Evolutionary conservation across 306 rosid species (phyloP), one percentile per base, ranked within the genome.

Genomic region (Rosa multiflora): DNA sequence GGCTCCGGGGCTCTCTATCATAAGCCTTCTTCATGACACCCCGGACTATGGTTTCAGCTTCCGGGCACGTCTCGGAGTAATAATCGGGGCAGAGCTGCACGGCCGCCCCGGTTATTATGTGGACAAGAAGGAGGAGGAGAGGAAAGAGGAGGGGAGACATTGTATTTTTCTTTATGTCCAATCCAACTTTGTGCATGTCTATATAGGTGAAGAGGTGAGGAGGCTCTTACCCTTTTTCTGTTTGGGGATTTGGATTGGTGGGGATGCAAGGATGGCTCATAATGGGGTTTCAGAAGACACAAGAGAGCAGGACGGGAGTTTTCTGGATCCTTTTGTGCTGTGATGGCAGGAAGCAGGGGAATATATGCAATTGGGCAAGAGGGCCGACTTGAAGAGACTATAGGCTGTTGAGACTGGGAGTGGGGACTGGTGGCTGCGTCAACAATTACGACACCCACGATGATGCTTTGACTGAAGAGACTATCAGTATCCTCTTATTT

Each of bases 1-100:
- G 85, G 32, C 98, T 90, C 26, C 97, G 82, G 3, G 97, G 87
- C 75, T 92, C 98, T 77, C 86, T 76, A 17, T 80, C 4, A 20
- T 88, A 72, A 20, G 97, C 92, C 43, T 76, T 91, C 20, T 77
- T 81, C 97, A 95, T 92, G 73, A 87, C 92, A 12, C 82, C 75
- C 51, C 92, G 83, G 74, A 88, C 94, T 49, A 91, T 37, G 10
- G 11, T 17, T 76, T 95, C 94, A 0, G 96, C 97, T 2, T 80
- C 14, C 3, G 97, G 94, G 72, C 99, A 95, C 2, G 89, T 81
- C 6, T 62, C 4, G 32, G 74, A 46, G 89, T 94, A 94, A 82
- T 48, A 87, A 47, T 79, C 91, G 0, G 90, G 86, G 42, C 81
- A 91, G 84, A 94, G 96, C 42, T 77, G 70, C 0, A 80, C 78